phyloP scores from a whole-genome alignment of 306 rosid species.

The Rosa persica region DNA sequence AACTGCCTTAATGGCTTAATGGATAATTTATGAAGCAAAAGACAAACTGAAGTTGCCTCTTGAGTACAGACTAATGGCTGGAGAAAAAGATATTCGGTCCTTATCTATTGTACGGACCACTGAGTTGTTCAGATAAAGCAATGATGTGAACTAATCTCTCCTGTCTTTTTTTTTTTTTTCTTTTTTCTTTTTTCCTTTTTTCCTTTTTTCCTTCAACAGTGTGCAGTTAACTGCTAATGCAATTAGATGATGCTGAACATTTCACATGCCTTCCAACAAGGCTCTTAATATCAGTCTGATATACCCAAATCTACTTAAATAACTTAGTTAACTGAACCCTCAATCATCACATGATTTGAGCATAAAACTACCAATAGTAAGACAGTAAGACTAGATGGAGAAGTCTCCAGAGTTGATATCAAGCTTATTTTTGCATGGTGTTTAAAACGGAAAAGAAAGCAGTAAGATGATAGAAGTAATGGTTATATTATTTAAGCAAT shows the following conservation, averaged over 20 bases:
- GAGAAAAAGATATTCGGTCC: neutral
- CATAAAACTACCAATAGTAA: neutral
- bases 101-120: neutral
- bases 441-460: neutral
- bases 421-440: neutral
- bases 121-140: neutral
- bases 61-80: neutral
- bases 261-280: neutral
- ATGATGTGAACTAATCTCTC: neutral
- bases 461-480: neutral
- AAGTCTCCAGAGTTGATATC: neutral
- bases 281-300: neutral
- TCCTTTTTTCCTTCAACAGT: neutral
- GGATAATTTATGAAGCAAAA: neutral
- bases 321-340: neutral
- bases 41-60: neutral
- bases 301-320: neutral
- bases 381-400: neutral
- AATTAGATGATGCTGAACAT: neutral
- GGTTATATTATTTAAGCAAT: neutral
- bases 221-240: neutral
- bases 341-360: neutral
- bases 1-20: neutral
- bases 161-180: neutral
- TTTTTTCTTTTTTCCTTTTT: neutral